Percentiles rank a stretch among this genome's conserved stretches.
Conservation (phyloP, 2,329 filamentous ascomycete species). For the Ustulina deusta region DNA sequence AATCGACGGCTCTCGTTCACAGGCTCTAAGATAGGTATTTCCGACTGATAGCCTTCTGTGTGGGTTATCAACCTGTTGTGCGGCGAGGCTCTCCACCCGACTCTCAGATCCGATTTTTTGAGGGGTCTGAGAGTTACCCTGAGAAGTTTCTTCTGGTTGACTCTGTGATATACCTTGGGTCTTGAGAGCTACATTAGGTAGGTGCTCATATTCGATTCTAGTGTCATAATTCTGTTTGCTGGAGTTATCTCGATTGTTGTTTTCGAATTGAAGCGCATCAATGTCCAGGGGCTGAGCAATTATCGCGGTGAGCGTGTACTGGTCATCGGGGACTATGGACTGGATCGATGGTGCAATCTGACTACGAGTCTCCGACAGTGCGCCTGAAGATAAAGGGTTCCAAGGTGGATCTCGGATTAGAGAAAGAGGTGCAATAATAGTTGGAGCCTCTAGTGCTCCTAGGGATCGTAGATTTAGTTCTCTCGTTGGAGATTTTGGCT, state of each 20-base stretch:
- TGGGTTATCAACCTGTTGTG: neutral
- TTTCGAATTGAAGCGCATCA: neutral
- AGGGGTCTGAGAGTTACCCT: neutral
- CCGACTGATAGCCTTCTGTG: neutral
- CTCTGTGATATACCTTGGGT: neutral
- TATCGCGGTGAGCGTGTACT: neutral
- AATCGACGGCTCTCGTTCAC: neutral
- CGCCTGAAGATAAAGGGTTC: neutral
- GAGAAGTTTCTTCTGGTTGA: neutral
- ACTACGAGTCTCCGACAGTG: neutral
- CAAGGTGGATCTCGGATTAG: neutral
- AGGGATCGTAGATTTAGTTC: neutral
- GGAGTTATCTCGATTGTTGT: neutral
- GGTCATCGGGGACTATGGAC: neutral
- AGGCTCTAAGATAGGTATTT: no score
- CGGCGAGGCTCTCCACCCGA: neutral
- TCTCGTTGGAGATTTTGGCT: no score
- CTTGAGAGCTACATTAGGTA: neutral
- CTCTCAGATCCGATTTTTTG: neutral
- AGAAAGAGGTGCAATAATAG: neutral
- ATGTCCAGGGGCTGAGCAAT: neutral
- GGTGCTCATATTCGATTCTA: neutral
- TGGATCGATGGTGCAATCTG: neutral
- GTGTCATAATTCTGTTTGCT: neutral
- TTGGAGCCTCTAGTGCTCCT: neutral